These are phyloP conservation scores for Mikania micrantha DNA, from an alignment of 129 eudicot species.

Conservation along the genomic window DNA sequence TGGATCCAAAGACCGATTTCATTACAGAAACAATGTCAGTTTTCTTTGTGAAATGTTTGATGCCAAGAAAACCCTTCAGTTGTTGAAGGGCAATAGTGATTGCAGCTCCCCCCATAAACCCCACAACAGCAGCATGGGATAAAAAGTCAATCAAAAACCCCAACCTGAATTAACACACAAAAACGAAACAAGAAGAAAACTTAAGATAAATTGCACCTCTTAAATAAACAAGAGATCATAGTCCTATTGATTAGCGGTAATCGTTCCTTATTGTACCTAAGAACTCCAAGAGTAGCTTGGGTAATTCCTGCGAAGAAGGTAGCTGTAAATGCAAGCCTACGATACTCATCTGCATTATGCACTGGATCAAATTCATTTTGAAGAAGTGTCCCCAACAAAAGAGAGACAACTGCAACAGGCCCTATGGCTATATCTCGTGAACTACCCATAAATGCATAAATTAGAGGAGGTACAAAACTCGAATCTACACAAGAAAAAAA, in stretches of 20 bases:
- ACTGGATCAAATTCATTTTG: slow-evolving; percentile 61
- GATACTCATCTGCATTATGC: slow-evolving; percentile 41
- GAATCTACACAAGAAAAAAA: slow-evolving; percentile 43
- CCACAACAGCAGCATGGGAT: slow-evolving; percentile 89
- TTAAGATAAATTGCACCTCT: slow-evolving; percentile 1
- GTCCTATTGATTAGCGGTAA: background rate
- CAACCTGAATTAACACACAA: slow-evolving; percentile 40
- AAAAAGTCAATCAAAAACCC: slow-evolving; percentile 75
- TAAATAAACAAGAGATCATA: slow-evolving; percentile 4
- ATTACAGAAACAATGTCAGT: slow-evolving; percentile 66
- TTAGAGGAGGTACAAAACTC: slow-evolving; percentile 82
- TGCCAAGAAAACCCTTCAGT: slow-evolving; percentile 83
- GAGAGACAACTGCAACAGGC: slow-evolving; percentile 89
- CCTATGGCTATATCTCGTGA: slow-evolving; percentile 92
- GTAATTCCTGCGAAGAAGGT: slow-evolving; percentile 90
- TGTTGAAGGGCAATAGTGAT: slow-evolving; percentile 84
- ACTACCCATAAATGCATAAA: slow-evolving; percentile 92
- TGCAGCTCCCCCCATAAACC: slow-evolving; percentile 91
- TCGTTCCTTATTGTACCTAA: too few relatives aligned
- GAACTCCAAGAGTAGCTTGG: slow-evolving; percentile 74
- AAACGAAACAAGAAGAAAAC: background rate
- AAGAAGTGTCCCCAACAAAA: slow-evolving; percentile 65
- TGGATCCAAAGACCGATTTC: slow-evolving; percentile 55
- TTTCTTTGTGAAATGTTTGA: slow-evolving; percentile 64
- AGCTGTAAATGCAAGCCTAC: slow-evolving; percentile 78